Base-by-base conservation (phyloP, 2,329 filamentous ascomycete species). In the Apiospora pterosperma region DNA sequence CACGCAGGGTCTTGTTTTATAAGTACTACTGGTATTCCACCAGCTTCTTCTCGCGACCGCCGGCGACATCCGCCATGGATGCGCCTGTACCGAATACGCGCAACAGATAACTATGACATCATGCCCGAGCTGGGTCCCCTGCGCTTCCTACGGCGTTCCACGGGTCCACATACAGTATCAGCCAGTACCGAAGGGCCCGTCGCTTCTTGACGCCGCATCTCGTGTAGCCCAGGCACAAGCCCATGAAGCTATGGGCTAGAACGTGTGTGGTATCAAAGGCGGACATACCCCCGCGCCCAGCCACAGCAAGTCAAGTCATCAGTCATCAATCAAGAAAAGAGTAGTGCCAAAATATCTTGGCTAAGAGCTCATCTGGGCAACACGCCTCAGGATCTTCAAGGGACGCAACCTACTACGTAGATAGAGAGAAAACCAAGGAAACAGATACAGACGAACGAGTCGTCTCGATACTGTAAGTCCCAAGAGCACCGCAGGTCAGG, bases 1-100 rank as follows among this genome's bases (percentile, higher is more conserved):
- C 7, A 62, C 60, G 60, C 60, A 62, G 60, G 60, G 60, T 42
- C 60, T 62, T 62, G 28, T 25, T 44, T 39, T 41, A n/a, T n/a
- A 55, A 34, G 25, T n/a, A 31, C 25, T n/a, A 16, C 23, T 10
- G 23, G 41, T 25, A 28, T 14, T 19, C 48, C 48, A 55, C 48
- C 48, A 55, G 48, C 48, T 55, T 55, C 11, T 55, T 28, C 36
- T 39, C 19, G 23, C 59, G 21, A 28, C 59, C 36, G 59, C 36
- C 39, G 5, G 31, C 36, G 14, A 31, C 36, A 61, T 31, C 39
- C 59, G 59, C 59, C 36, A 25, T 2, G 34, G 36, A 39, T 61
- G 48, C n/a, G n/a, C n/a, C n/a, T n/a, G n/a, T n/a, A n/a, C n/a
- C n/a, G n/a, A n/a, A n/a, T n/a, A n/a, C n/a, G n/a, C n/a, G 48